Percentiles rank a stretch among this genome's conserved stretches.
Conservation (phyloP, 2,329 filamentous ascomycete genomes). For the Exophiala sideris region DNA sequence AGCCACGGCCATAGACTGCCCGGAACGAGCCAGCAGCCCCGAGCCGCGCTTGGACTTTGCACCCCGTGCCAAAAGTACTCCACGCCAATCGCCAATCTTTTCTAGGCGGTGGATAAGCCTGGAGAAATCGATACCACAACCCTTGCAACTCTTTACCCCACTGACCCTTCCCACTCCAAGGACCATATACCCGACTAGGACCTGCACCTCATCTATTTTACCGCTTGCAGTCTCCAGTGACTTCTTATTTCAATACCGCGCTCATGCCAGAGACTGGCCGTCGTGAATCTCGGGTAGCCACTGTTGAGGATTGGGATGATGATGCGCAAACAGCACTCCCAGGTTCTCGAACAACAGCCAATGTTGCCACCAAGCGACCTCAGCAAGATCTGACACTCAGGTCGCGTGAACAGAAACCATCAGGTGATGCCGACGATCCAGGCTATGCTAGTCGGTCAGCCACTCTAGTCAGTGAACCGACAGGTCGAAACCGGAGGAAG, state of each 20-base stretch:
- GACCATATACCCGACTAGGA: background rate
- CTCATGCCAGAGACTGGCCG: slow-evolving; percentile 25
- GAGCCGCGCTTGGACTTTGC: slow-evolving; percentile 5
- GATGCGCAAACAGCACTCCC: slow-evolving; percentile 42
- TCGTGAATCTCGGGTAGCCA: slow-evolving; percentile 41
- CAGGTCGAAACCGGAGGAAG: slow-evolving; percentile 45
- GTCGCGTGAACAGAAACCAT: slow-evolving; percentile 29
- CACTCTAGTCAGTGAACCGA: slow-evolving; percentile 51
- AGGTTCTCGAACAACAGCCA: slow-evolving; percentile 49
- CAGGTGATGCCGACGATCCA: slow-evolving; percentile 57
- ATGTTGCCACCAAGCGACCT: slow-evolving; percentile 50
- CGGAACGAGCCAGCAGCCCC: slow-evolving; percentile 23
- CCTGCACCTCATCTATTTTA: background rate
- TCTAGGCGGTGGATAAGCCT: too few relatives aligned
- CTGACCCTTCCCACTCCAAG: background rate
- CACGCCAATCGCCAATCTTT: background rate
- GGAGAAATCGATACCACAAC: too few relatives aligned
- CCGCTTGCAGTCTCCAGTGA: background rate
- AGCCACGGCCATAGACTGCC: background rate
- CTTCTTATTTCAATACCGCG: slow-evolving; percentile 1
- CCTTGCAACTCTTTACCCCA: too few relatives aligned
- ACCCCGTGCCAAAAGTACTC: background rate
- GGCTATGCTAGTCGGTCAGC: slow-evolving; percentile 60
- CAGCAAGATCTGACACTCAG: slow-evolving; percentile 36
- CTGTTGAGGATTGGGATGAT: slow-evolving; percentile 49